Conservation (phyloP, 1,284 basidiomycete genomes). For the Pisolithus thermaeus region DNA sequence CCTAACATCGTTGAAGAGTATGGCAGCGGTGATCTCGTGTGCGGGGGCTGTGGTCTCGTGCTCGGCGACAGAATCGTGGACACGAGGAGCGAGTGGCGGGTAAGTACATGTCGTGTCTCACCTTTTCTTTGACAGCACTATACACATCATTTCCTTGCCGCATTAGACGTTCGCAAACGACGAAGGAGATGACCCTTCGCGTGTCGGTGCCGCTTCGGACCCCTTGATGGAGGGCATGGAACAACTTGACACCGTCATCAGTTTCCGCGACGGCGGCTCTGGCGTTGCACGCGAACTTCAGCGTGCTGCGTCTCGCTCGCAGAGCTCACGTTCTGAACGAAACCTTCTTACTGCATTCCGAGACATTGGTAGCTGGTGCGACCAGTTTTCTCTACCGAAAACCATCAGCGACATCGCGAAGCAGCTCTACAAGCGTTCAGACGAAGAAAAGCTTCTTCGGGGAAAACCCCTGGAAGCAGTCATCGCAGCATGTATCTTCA, state of each 20-base stretch:
- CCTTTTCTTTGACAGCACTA: slow-evolving; percentile 19
- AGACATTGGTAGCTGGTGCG: slow-evolving; percentile 90
- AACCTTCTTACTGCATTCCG: slow-evolving; percentile 85
- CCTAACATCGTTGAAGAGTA: slow-evolving; percentile 97
- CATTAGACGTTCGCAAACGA: slow-evolving; percentile 96
- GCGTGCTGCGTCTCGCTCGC: slow-evolving; percentile 79
- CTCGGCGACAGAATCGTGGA: slow-evolving; percentile 96
- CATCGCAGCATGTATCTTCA: slow-evolving; percentile 97
- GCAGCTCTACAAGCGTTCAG: slow-evolving; percentile 94
- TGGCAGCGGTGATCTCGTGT: slow-evolving; percentile 95
- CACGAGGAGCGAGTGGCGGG: slow-evolving; percentile 96
- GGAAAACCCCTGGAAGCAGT: slow-evolving; percentile 92
- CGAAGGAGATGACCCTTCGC: slow-evolving; percentile 98
- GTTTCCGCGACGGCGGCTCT: slow-evolving; percentile 90
- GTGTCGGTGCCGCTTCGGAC: slow-evolving; percentile 95
- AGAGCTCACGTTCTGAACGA: slow-evolving; percentile 74
- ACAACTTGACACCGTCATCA: slow-evolving; percentile 91
- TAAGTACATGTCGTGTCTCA: slow-evolving; percentile 42
- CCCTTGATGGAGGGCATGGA: slow-evolving; percentile 92
- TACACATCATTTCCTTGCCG: slow-evolving; percentile 16
- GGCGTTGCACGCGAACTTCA: slow-evolving; percentile 91
- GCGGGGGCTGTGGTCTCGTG: slow-evolving; percentile 93
- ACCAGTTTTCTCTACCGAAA: slow-evolving; percentile 92
- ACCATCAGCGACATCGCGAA: slow-evolving; percentile 95
- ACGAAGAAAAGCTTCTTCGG: slow-evolving; percentile 89